These are phyloP conservation scores for Beauveria asiatica DNA, from an alignment of 2,329 filamentous ascomycete genomes.

Conservation along the genomic window DNA sequence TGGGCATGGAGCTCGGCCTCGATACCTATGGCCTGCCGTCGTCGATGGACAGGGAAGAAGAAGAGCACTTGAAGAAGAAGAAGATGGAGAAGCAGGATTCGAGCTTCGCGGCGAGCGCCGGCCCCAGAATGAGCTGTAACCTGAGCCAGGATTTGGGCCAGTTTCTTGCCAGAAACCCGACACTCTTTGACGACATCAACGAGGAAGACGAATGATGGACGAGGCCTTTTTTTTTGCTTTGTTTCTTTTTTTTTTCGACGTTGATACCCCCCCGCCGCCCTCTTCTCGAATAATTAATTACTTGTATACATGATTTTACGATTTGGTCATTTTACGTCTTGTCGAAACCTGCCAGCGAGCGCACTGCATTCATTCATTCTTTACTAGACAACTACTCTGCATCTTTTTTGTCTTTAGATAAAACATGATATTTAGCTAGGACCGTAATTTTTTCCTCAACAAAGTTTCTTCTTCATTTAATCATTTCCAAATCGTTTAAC, in stretches of 20 bases:
- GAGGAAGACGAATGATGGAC: conserved; percentile 18
- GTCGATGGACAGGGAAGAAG: neutral
- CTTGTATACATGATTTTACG: neutral
- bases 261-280: conserved; percentile 5
- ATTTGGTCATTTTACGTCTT: neutral
- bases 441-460: neutral
- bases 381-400: neutral
- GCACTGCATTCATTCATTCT: conserved; percentile 2
- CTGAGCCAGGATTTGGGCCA: conserved; percentile 50
- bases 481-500: too few relatives aligned
- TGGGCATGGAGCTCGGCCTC: neutral
- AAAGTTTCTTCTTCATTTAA: neutral
- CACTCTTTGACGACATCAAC: conserved; percentile 33
- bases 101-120: neutral
- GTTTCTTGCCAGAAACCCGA: conserved; percentile 49
- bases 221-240: conserved; percentile 7
- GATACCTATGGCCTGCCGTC: neutral
- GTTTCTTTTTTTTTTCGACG: neutral
- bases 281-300: neutral
- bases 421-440: neutral
- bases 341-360: neutral
- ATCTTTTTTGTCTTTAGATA: neutral
- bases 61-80: neutral
- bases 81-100: neutral
- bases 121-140: conserved; percentile 53